Evolutionary conservation across 2,329 filamentous ascomycete species (phyloP).

Genomic region (Triangularia verruculosa): DNA sequence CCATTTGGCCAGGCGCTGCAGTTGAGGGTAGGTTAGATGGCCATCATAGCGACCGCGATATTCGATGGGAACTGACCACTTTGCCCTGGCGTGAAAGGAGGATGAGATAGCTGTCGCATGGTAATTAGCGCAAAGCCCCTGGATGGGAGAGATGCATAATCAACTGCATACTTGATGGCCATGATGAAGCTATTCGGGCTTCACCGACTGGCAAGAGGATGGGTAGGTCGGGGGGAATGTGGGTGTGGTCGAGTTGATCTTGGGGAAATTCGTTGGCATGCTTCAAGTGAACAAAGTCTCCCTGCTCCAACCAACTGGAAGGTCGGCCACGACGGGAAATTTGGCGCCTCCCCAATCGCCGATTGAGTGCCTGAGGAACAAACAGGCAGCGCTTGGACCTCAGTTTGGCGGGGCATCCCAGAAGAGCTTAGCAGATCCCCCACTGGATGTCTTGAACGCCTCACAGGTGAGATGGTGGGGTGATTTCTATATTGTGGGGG

Average conservation of each 20-base stretch:
- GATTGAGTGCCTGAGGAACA: slow-evolving; percentile 19
- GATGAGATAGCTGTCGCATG: slow-evolving; percentile 76
- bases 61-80: slow-evolving; percentile 67
- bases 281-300: neutral
- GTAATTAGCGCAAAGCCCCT: slow-evolving; percentile 23
- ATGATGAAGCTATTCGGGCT: slow-evolving; percentile 34
- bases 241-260: slow-evolving; percentile 6
- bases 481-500: no score
- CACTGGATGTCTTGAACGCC: neutral
- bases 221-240: neutral
- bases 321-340: slow-evolving; percentile 26
- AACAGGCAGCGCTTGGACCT: slow-evolving; percentile 10
- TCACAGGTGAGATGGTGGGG: neutral
- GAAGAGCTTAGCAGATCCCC: slow-evolving; percentile 4
- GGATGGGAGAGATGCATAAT: slow-evolving; percentile 3
- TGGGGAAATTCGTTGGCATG: slow-evolving; percentile 4
- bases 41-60: slow-evolving; percentile 26
- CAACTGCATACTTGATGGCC: slow-evolving; percentile 49
- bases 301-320: neutral
- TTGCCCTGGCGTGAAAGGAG: slow-evolving; percentile 97
- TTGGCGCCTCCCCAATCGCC: neutral
- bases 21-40: neutral
- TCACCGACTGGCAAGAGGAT: slow-evolving; percentile 13
- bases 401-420: slow-evolving; percentile 4
- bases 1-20: slow-evolving; percentile 96